Conservation (phyloP, 2,329 filamentous ascomycete species). For the Lecanicillium sp. region DNA sequence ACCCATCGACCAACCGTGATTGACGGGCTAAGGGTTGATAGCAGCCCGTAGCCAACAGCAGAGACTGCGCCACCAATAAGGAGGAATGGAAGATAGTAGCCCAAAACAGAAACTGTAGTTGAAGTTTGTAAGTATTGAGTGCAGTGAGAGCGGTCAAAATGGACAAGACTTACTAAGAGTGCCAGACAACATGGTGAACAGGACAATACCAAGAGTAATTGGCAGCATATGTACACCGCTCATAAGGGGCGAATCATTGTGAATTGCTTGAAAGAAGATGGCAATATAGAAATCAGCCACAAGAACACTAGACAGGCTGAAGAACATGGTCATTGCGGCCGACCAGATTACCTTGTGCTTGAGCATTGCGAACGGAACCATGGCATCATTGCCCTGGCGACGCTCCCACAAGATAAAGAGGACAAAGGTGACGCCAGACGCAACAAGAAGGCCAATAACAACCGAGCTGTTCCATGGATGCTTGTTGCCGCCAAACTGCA, state of each 20-base stretch:
- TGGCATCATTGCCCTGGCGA: constrained; percentile 20
- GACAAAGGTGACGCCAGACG: constrained; percentile 16
- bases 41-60: constrained; percentile 15
- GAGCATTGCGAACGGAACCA: constrained; percentile 21
- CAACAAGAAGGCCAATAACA: constrained; percentile 21
- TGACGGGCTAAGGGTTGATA: constrained; percentile 15
- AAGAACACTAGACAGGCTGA: not conserved
- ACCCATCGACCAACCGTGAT: constrained; percentile 15
- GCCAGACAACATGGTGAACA: constrained; percentile 19
- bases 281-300: not conserved
- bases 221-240: constrained; percentile 30
- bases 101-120: constrained; percentile 15
- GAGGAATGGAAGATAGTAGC: constrained; percentile 18
- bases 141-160: too few species aligned
- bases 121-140: too few species aligned
- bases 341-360: constrained; percentile 15
- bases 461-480: constrained; percentile 23
- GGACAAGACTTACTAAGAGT: constrained; percentile 20
- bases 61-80: constrained; percentile 12
- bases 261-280: not conserved
- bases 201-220: constrained; percentile 21
- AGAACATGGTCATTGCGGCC: not conserved
- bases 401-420: constrained; percentile 22
- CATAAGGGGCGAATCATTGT: constrained; percentile 22
- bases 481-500: constrained; percentile 26